Conservation (phyloP, 1,139 yeast genomes). For the Yamadazyma blattariae region DNA sequence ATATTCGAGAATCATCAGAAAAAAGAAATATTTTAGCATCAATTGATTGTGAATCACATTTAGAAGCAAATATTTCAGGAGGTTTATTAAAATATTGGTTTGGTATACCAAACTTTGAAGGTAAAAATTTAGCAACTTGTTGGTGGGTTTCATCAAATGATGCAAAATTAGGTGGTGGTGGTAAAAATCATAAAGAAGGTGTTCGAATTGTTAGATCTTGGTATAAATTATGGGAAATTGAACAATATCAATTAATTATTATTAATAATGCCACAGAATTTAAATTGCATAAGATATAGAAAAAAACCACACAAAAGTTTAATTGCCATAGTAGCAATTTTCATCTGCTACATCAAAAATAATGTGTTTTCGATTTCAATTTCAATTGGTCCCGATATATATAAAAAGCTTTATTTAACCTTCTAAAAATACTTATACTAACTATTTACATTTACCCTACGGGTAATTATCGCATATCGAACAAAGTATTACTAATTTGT, state of each 20-base stretch:
- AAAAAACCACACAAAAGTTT: background rate
- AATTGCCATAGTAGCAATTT: background rate
- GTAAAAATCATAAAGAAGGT: slow-evolving; percentile 25
- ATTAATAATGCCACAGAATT: slow-evolving; percentile 1
- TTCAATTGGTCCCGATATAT: too few species aligned
- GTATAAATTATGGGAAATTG: slow-evolving; percentile 31
- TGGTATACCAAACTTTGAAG: slow-evolving; percentile 27
- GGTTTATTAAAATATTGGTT: slow-evolving; percentile 33
- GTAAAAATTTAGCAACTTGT: slow-evolving; percentile 32
- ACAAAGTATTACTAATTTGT: too few species aligned
- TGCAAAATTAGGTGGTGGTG: slow-evolving; percentile 28
- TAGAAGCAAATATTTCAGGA: slow-evolving; percentile 28
- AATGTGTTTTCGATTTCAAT: too few species aligned
- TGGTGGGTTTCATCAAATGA: slow-evolving; percentile 27
- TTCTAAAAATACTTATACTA: too few species aligned
- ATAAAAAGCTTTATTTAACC: too few species aligned
- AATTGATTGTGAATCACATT: slow-evolving; percentile 26
- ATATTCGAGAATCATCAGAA: slow-evolving; percentile 19
- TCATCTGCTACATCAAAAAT: too few species aligned
- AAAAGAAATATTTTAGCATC: slow-evolving; percentile 20
- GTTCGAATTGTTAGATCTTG: slow-evolving; percentile 24
- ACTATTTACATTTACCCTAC: too few species aligned
- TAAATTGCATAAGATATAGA: background rate
- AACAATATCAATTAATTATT: slow-evolving; percentile 15
- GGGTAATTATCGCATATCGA: too few species aligned